Conservation (phyloP, 2,329 filamentous ascomycete species). For the Domatiomyces globalis region DNA sequence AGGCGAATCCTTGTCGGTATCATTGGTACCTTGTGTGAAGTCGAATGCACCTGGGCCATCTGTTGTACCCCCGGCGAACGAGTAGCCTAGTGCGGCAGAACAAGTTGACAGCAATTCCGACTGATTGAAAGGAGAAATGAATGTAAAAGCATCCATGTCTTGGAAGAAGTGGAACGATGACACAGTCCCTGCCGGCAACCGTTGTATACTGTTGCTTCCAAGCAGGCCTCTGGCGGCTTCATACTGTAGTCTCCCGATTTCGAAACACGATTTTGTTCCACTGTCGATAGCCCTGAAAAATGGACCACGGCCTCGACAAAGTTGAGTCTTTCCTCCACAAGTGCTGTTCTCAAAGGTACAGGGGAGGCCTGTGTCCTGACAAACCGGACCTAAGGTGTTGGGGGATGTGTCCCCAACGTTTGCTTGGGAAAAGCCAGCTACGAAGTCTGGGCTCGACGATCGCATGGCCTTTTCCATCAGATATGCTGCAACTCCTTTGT, state of each 20-base stretch:
- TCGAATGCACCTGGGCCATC: slow-evolving; percentile 87
- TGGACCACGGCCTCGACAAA: slow-evolving; percentile 34
- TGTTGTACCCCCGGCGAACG: slow-evolving; percentile 82
- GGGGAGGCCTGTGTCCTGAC: slow-evolving; percentile 57
- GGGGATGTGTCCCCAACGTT: slow-evolving; percentile 85
- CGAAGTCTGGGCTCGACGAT: slow-evolving; percentile 41
- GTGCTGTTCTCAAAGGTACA: slow-evolving; percentile 58
- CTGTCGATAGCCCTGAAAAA: slow-evolving; percentile 31
- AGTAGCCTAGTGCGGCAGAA: slow-evolving; percentile 76
- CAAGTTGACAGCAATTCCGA: slow-evolving; percentile 51
- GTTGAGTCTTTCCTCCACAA: slow-evolving; percentile 40
- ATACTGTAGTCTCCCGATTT: slow-evolving; percentile 35
- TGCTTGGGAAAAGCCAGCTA: slow-evolving; percentile 83
- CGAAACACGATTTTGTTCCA: slow-evolving; percentile 36
- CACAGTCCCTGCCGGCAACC: slow-evolving; percentile 49
- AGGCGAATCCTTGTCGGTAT: slow-evolving; percentile 52
- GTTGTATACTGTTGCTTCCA: slow-evolving; percentile 35
- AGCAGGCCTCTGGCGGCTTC: slow-evolving; percentile 38
- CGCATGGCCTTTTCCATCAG: slow-evolving; percentile 53
- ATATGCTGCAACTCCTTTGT: slow-evolving; percentile 84
- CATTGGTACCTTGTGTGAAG: slow-evolving; percentile 55
- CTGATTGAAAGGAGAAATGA: slow-evolving; percentile 56
- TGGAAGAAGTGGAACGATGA: slow-evolving; percentile 76
- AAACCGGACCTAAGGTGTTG: slow-evolving; percentile 76
- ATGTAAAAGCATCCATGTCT: slow-evolving; percentile 63